phyloP scores from a whole-genome alignment of 2,329 filamentous ascomycete genomes.

The Phialophora verrucosa region DNA sequence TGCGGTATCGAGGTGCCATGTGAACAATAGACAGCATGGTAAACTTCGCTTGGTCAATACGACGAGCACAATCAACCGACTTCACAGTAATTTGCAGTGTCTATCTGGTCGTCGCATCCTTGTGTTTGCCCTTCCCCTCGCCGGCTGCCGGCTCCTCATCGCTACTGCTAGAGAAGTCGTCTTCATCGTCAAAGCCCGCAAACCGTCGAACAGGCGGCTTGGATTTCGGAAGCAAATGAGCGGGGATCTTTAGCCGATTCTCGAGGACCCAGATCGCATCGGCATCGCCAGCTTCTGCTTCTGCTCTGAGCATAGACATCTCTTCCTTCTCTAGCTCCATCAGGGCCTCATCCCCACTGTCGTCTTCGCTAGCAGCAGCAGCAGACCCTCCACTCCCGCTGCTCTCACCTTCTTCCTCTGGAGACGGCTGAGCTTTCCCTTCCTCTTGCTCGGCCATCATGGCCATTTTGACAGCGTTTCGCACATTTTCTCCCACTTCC shows the following conservation, averaged over 20 bases:
- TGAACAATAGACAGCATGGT: neutral
- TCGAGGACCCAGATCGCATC: conserved; percentile 41
- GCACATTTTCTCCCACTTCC: conserved; percentile 81
- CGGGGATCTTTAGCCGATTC: conserved; percentile 38
- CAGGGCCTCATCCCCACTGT: conserved; percentile 44
- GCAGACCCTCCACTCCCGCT: conserved; percentile 43
- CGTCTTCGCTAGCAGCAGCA: conserved; percentile 47
- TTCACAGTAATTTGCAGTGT: neutral
- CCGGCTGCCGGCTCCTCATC: conserved; percentile 46
- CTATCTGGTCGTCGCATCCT: conserved; percentile 12
- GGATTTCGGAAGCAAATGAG: conserved; percentile 32
- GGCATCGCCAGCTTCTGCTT: conserved; percentile 39
- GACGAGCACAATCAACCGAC: neutral
- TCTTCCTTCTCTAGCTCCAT: conserved; percentile 40
- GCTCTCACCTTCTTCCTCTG: conserved; percentile 50
- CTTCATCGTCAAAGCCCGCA: conserved; percentile 56
- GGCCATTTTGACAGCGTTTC: conserved; percentile 75
- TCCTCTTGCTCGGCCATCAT: conserved; percentile 64
- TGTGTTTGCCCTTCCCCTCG: conserved; percentile 27
- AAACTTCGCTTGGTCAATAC: neutral
- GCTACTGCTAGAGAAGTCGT: conserved; percentile 52
- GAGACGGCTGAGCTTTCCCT: conserved; percentile 45
- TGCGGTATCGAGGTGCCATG: neutral
- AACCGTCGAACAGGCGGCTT: conserved; percentile 44
- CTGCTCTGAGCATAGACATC: conserved; percentile 34